These are phyloP conservation scores for Bolboschoenoplectus hybrid DNA, from an alignment of 202 grass and related monocot species.

Conservation along the genomic window DNA sequence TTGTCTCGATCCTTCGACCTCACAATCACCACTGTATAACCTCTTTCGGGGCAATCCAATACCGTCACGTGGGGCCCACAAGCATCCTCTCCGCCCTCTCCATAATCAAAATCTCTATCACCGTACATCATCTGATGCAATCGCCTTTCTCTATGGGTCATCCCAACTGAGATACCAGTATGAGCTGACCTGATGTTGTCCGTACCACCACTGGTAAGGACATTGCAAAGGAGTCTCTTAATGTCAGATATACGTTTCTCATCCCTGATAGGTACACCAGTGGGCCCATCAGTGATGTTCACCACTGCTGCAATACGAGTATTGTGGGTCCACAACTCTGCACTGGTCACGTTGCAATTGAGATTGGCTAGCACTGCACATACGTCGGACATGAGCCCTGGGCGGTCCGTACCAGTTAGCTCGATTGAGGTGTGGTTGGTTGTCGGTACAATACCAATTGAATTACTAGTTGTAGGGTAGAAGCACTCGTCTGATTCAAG, in stretches of 20 bases:
- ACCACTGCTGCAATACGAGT: conserved; percentile 71
- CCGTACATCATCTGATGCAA: conserved; percentile 92
- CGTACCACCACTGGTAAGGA: conserved; percentile 51
- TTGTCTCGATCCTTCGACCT: conserved; percentile 70
- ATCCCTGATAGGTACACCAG: conserved; percentile 49
- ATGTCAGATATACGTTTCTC: conserved; percentile 44
- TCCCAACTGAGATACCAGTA: conserved; percentile 14
- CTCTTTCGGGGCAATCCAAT: conserved; percentile 58
- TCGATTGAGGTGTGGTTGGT: conserved; percentile 76
- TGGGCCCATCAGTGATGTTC: conserved; percentile 51
- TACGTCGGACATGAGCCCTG: conserved; percentile 81
- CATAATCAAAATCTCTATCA: conserved; percentile 43
- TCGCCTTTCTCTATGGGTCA: conserved; percentile 68
- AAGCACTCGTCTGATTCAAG: conserved; percentile 75
- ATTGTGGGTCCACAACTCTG: conserved; percentile 91
- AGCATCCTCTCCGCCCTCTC: not conserved
- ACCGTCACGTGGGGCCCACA: conserved; percentile 43
- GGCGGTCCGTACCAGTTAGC: conserved; percentile 73
- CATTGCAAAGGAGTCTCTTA: conserved; percentile 53
- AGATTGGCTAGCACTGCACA: conserved; percentile 69
- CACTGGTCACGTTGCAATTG: conserved; percentile 60
- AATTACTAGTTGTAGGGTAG: conserved; percentile 55
- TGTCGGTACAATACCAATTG: conserved; percentile 59
- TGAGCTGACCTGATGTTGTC: conserved; percentile 31
- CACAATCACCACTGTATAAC: conserved; percentile 73